Evolutionary conservation across 1,139 yeast genomes (phyloP), one percentile per base, ranked within the genome.

Genomic region (Scheffersomyces lignicola): DNA sequence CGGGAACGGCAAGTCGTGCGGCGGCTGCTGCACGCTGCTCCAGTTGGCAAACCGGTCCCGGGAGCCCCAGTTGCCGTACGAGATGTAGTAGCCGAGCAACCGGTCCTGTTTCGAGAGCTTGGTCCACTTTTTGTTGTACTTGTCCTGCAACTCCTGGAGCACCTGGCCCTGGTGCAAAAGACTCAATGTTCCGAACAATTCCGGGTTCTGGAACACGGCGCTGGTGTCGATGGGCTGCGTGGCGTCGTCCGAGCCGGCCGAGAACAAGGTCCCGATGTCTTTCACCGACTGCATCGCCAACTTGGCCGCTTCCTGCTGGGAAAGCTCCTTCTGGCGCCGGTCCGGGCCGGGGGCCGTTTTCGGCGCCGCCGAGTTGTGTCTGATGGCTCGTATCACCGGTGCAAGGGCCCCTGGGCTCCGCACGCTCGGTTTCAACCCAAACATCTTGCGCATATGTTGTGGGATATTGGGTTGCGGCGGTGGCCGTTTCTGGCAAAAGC

Each of bases 51-150:
- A 76, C 11, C 76, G 72, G 37, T 78, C 83, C 41, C 87, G 65
- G 1, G 73, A 76, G 0, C 84, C 87, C 74, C 83, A 77, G 41
- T 79, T 65, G 2, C 85, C 86, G 52, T 78, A 80, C 0, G 80
- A 70, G 29, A 80, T 70, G 57, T 67, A 80, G 49, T 78, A 77
- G 1, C 77, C 71, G 46, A 78, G 62, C 39, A 65, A 53, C 47
- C 79, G 80, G 32, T 71, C 74, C 31, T 70, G 62, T 13, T 40
- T 36, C 6, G 69, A 56, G 36, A 80, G 50, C 32, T 63, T 61
- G 6, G 53, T 52, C 87, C 87, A 80, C 35, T 70, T 69, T 38
- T 65, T 68, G 45, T 76, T 78, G 48, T 60, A 66, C 41, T 69
- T 67, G 25, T 63, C 71, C 42, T 76, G 80, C 29, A 78, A 60